Evolutionary conservation across 306 rosid species (phyloP), one percentile per base, ranked within the genome.

Genomic region (Chamaecrista fasciculata): DNA sequence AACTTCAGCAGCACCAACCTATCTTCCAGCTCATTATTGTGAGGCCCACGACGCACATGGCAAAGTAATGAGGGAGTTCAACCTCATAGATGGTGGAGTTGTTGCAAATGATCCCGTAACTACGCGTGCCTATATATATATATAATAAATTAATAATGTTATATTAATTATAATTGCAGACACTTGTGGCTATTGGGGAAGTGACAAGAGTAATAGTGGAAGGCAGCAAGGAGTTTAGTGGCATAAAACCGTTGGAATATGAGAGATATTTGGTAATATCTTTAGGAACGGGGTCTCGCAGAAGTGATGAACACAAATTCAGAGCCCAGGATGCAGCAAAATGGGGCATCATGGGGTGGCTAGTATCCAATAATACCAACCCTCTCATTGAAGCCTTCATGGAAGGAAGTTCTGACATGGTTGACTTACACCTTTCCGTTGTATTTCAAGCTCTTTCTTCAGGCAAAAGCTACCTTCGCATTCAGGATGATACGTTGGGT

Each of bases 21-120:
- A 76, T 49, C 80, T 89, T 9, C 92, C 92, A 20, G 73, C 92
- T 1, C 69, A 86, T 61, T 15, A 72, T 26, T 86, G 86, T 68
- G 61, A 11, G 6, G 82, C 53, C 75, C 9, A 73, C 44, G 81
- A 71, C 26, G 9, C 55, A 0, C 8, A 25, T 1, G 87, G 84
- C 11, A 66, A 70, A 1, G 64, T 21, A 6, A 73, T n/a, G n/a
- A n/a, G 42, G 4, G 80, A 84, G 36, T 89, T 84, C 72, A 74
- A 89, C 70, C 96, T 89, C 12, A 71, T 82, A 11, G 96, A 89
- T 10, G 96, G 92, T 14, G 96, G 88, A 5, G 81, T 86, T 26
- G 85, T 90, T 26, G 90, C 92, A 10, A 85, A 88, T 53, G 81
- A 88, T 48, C 95, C 91, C 56, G 95, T 88, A 87, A 9, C 21